phyloP scores from a whole-genome alignment of 495 filamentous ascomycete species.

The Copromyces sp. region DNA sequence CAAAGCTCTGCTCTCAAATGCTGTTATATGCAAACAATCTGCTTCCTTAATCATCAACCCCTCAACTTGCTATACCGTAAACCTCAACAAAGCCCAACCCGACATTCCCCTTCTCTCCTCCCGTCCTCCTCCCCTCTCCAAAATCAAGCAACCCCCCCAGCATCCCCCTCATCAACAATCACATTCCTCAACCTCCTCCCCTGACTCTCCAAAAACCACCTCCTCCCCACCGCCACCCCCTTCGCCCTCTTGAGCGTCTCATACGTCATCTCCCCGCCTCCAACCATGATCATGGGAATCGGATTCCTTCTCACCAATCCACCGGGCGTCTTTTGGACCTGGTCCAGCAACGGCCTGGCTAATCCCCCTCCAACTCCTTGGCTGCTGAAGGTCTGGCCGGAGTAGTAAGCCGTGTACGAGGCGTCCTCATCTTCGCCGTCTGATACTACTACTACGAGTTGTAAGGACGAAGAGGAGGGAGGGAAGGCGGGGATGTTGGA shows the following conservation, averaged over 20 bases:
- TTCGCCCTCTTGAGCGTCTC: slow-evolving; percentile 48
- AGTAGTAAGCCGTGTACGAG: neutral
- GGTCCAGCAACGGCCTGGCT: slow-evolving; percentile 66
- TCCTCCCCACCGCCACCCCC: slow-evolving; percentile 60
- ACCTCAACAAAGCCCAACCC: neutral
- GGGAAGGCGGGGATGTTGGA: slow-evolving; percentile 69
- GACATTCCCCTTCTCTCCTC: neutral
- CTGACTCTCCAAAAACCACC: slow-evolving; percentile 74
- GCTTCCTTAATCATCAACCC: neutral
- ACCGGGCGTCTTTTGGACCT: slow-evolving; percentile 56
- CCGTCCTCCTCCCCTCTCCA: neutral
- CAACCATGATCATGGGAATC: slow-evolving; percentile 78
- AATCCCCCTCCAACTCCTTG: slow-evolving; percentile 6
- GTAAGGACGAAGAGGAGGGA: slow-evolving; percentile 47
- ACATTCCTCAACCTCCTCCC: slow-evolving; percentile 72
- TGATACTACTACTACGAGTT: slow-evolving; percentile 76
- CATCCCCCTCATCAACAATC: slow-evolving; percentile 46
- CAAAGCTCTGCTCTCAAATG: neutral
- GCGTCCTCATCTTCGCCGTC: slow-evolving; percentile 40
- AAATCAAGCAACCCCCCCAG: neutral
- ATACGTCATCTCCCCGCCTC: slow-evolving; percentile 60
- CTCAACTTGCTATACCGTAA: neutral
- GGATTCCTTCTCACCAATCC: slow-evolving; percentile 64
- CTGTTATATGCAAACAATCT: neutral
- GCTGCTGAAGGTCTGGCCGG: slow-evolving; percentile 17